Evolutionary conservation across 805 yeast genomes (phyloP), one percentile per base, ranked within the genome.

Genomic region (Lipomyces yamadae): DNA sequence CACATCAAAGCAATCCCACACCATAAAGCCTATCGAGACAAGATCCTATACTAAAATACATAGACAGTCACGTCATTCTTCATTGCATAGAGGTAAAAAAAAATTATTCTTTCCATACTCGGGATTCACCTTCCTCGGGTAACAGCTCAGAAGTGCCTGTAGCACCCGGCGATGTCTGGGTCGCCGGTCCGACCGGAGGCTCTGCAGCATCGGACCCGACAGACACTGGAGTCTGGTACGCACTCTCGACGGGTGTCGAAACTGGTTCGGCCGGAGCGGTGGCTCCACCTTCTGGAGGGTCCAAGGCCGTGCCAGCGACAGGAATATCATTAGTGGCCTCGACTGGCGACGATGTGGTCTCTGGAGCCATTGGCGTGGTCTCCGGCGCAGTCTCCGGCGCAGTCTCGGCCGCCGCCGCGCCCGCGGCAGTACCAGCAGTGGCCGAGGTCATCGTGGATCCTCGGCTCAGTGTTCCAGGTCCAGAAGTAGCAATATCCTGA

Each of bases 401-500:
- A 4, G 39, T 11, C 39, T 35, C 39, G 5, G 7, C 48, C n/a
- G 48, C 48, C 13, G 8, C n/a, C 7, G 50, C 57, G 52, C 15
- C 29, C 8, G 55, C 42, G 24, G 10, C 62, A 39, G 60, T 24
- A 6, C 62, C 61, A 29, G 52, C 50, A 8, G 50, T 5, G 34
- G 61, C 5, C 11, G 69, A 59, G 55, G 11, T 52, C 37, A 60
- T 42, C 2, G 70, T 66, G 4, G 55, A 45, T 11, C 62, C 33
- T 5, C 60, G 65, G 13, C 63, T 52, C 13, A 63, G 50, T 6
- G 63, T 53, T 6, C 57, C 37, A 50, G 64, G 11, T 32, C 63
- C 66, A 11, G 67, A 56, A 56, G 64, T 60, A 7, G 62, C 62
- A 29, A 68, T 69, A 4, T 62, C 67, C 57, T 68, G 60, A 42